Evolutionary conservation across 495 filamentous ascomycete genomes (phyloP).

Genomic region (Articulospora tetracladia): DNA sequence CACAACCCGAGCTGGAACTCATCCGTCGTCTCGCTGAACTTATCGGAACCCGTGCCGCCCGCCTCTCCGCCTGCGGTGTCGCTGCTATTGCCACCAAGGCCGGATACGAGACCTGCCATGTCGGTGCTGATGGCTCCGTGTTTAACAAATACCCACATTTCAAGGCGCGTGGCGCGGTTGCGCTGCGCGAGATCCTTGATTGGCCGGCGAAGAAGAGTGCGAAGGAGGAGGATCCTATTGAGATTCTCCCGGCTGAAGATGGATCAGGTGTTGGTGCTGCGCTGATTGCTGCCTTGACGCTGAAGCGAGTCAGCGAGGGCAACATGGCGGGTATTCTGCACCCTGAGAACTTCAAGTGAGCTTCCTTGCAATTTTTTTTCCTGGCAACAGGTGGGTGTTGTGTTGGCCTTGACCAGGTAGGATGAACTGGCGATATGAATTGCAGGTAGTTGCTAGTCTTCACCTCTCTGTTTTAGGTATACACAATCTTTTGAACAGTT

Average conservation of each 20-base stretch:
- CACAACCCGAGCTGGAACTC: constrained; percentile 75
- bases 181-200: constrained; percentile 89
- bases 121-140: constrained; percentile 91
- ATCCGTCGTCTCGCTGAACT: constrained; percentile 84
- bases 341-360: constrained; percentile 53
- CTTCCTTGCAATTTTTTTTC: neutral
- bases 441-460: neutral
- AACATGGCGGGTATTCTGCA: constrained; percentile 76
- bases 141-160: constrained; percentile 99
- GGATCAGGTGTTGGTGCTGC: constrained; percentile 95
- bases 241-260: constrained; percentile 86
- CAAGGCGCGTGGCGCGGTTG: constrained; percentile 82
- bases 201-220: constrained; percentile 64
- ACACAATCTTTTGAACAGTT: neutral
- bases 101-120: constrained; percentile 79
- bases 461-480: neutral
- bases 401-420: neutral
- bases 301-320: constrained; percentile 78
- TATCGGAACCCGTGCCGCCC: constrained; percentile 90
- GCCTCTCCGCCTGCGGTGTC: constrained; percentile 89
- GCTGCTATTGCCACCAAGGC: constrained; percentile 97
- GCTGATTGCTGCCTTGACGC: constrained; percentile 86
- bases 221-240: constrained; percentile 75
- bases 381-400: neutral
- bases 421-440: neutral